Evolutionary conservation across 257 asterid species (phyloP), one percentile per base, ranked within the genome.

Genomic region (Hygrophila difformis): DNA sequence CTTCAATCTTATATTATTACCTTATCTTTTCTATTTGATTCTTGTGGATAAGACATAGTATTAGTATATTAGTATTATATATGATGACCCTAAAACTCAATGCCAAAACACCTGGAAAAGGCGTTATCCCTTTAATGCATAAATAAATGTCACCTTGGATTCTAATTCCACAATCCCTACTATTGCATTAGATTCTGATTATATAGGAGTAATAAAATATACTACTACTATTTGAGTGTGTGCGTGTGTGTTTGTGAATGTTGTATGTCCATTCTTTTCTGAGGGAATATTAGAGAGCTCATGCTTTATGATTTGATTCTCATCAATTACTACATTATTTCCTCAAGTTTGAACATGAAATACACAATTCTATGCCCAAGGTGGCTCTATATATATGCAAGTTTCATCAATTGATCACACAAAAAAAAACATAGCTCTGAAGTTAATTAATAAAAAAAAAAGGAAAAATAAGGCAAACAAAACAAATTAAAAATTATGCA

Each of bases 41-140:
- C n/a, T n/a, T n/a, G n/a, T n/a, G n/a, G n/a, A n/a, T n/a, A n/a
- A n/a, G n/a, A n/a, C n/a, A n/a, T n/a, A n/a, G n/a, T n/a, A n/a
- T n/a, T n/a, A n/a, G n/a, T n/a, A n/a, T n/a, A n/a, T n/a, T n/a
- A n/a, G n/a, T n/a, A n/a, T n/a, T n/a, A 72, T 64, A 55, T 44
- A 57, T 44, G 51, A 48, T 48, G 34, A 52, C 66, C 46, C 60
- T 56, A 57, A 57, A 64, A 47, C 70, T 71, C 56, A 59, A 52
- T 62, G 55, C 53, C 56, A 55, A 17, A 71, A 59, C 64, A 62
- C 70, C 64, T 53, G 61, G 69, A 60, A 65, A 54, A 53, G 18
- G 19, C n/a, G n/a, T n/a, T n/a, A n/a, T n/a, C n/a, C n/a, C n/a
- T n/a, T n/a, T n/a, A n/a, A n/a, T n/a, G n/a, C n/a, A n/a, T 53